phyloP scores from a whole-genome alignment of 1,284 basidiomycete species.

The Lignosus rhinocerotis region DNA sequence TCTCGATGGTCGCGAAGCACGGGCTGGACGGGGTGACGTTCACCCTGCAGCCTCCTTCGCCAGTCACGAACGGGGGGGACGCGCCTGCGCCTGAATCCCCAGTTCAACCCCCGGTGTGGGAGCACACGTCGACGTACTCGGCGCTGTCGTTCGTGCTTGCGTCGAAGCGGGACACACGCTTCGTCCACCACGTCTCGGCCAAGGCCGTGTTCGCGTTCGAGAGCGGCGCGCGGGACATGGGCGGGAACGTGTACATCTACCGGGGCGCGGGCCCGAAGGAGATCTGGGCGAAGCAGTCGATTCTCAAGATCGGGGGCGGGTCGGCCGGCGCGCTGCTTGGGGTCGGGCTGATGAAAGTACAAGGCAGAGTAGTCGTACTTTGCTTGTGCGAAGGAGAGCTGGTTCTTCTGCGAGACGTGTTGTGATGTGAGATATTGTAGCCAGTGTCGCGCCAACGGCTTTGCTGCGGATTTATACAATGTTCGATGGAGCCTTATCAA shows the following conservation, averaged over 20 bases:
- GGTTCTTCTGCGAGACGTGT: constrained; percentile 57
- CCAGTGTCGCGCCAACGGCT: too few species aligned
- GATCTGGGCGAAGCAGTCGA: constrained; percentile 74
- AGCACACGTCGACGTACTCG: constrained; percentile 77
- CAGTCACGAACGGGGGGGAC: constrained; percentile 19
- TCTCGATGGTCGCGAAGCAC: constrained; percentile 71
- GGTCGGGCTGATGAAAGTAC: constrained; percentile 52
- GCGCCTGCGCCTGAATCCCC: constrained; percentile 2
- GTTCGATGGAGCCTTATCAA: too few species aligned
- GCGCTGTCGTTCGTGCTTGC: constrained; percentile 94
- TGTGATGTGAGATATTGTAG: constrained; percentile 25
- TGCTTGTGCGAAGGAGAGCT: constrained; percentile 81
- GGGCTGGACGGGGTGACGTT: constrained; percentile 85
- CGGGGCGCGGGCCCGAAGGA: constrained; percentile 50
- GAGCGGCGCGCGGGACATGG: constrained; percentile 59
- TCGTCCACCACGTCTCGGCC: constrained; percentile 68
- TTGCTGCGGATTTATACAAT: too few species aligned
- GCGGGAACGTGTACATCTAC: constrained; percentile 86
- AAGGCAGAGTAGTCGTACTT: constrained; percentile 48
- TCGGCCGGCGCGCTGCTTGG: constrained; percentile 78
- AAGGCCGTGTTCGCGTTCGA: constrained; percentile 79
- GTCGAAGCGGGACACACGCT: constrained; percentile 87
- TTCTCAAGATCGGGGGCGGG: constrained; percentile 72
- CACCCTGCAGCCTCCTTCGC: constrained; percentile 38
- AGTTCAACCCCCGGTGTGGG: constrained; percentile 52